Evolutionary conservation across 257 asterid genomes (phyloP).

Genomic region (Jacaranda mimosifolia): DNA sequence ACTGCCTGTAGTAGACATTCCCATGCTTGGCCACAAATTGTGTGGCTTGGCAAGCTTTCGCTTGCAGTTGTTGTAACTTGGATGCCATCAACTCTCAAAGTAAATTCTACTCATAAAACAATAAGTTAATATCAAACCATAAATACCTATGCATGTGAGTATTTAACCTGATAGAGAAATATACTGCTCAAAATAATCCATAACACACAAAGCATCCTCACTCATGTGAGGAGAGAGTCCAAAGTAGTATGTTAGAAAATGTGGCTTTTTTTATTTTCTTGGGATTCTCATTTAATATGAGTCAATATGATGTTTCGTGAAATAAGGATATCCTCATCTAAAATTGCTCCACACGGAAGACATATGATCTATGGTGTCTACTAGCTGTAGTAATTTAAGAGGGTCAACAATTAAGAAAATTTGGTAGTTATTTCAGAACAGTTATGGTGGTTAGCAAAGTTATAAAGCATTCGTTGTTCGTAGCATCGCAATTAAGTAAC

Average conservation of each 20-base stretch:
- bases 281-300: background rate
- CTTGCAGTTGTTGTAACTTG: constrained; percentile 62
- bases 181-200: background rate
- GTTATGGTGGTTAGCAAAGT: background rate
- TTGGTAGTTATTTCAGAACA: background rate
- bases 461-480: background rate
- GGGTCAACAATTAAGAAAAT: background rate
- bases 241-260: no score
- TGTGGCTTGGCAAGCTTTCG: constrained; percentile 65
- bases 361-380: background rate
- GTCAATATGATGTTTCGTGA: background rate
- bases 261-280: background rate
- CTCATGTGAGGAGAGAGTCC: background rate
- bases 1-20: constrained; percentile 62
- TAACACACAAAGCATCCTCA: background rate
- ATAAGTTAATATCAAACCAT: background rate
- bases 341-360: background rate
- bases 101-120: constrained; percentile 39
- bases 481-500: background rate
- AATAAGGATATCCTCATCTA: background rate
- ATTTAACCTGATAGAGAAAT: background rate
- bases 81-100: constrained; percentile 54
- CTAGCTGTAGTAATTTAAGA: background rate
- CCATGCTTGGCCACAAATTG: constrained; percentile 64
- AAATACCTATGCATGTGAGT: background rate